phyloP scores from a whole-genome alignment of 352 stramenopile species.

The Pythium monospermum region DNA sequence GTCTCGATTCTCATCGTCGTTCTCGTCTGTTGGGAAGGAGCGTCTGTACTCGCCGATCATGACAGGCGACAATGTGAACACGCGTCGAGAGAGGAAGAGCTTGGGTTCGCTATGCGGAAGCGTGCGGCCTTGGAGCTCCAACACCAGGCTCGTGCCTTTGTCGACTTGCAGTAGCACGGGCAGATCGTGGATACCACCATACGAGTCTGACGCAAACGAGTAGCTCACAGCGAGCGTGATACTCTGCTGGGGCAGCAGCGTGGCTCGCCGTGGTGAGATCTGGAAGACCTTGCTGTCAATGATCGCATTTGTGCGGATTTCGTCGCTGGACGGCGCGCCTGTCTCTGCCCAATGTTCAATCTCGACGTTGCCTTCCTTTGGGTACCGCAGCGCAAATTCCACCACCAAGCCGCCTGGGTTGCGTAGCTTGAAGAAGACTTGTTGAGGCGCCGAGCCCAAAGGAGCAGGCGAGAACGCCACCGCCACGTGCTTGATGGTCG shows the following conservation, averaged over 20 bases:
- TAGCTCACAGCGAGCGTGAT: conserved; percentile 66
- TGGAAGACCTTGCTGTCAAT: conserved; percentile 76
- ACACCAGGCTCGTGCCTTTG: conserved; percentile 86
- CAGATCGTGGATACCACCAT: conserved; percentile 81
- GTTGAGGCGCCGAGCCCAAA: conserved; percentile 42
- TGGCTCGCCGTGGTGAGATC: conserved; percentile 50
- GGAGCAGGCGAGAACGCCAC: conserved; percentile 79
- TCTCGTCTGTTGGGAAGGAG: conserved; percentile 9
- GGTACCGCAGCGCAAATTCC: conserved; percentile 80
- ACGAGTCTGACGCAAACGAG: conserved; percentile 60
- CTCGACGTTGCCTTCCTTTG: conserved; percentile 90
- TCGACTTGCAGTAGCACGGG: conserved; percentile 83
- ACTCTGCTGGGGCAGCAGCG: conserved; percentile 51
- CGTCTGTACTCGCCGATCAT: conserved; percentile 62
- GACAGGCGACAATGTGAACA: conserved; percentile 62
- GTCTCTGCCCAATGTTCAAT: conserved; percentile 92
- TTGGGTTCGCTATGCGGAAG: conserved; percentile 57
- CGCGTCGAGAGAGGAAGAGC: conserved; percentile 52
- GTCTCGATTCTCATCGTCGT: not conserved
- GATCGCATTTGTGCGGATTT: conserved; percentile 70
- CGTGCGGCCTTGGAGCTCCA: conserved; percentile 83
- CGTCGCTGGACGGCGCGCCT: conserved; percentile 73
- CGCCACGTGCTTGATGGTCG: conserved; percentile 40
- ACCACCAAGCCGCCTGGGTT: conserved; percentile 86
- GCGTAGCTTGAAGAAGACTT: conserved; percentile 71